Evolutionary conservation across 2,329 filamentous ascomycete genomes (phyloP), one percentile per base, ranked within the genome.

Genomic region (Fusarium scirpi): DNA sequence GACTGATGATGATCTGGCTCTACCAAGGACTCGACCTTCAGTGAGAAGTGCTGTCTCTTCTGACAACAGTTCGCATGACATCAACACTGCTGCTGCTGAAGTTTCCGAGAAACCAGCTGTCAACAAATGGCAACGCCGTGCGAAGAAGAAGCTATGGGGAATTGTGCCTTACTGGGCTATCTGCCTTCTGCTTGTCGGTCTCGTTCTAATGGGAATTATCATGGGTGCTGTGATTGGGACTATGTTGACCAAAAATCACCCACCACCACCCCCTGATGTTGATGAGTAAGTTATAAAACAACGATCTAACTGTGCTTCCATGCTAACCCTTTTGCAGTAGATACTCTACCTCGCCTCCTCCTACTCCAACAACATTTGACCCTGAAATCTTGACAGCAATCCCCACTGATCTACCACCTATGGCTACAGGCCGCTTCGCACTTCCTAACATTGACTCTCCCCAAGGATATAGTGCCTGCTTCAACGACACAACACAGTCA

Each of bases 101-200:
- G 67, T 82, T 16, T 80, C 81, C 3, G 84, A 90, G 74, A 88
- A 90, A 73, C 80, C 81, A 18, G 70, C 78, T 11, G 77, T 80
- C 6, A 75, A 79, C 24, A 87, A 85, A 67, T 90, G 87, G 86
- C 85, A 89, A 75, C 73, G 77, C 13, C 79, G 83, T 47, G 88
- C 87, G 13, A 85, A 82, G 74, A 85, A 82, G 74, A 88, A 85
- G 69, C 74, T 89, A 6, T 89, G 86, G 75, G 87, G 87, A 8
- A 82, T 90, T 22, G 80, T 91, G 22, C 89, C 89, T 1, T 86
- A 87, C 62, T 91, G 89, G 89, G 87, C 86, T 2, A 82, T 91
- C 30, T 83, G 83, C 47, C 76, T 91, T 15, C 77, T 86, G 3
- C 73, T 82, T 1, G 76, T 84, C 4, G 82, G 83, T 5, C 73